These are phyloP conservation scores for Anisodus acutangulus DNA, from an alignment of 257 asterid genomes.

Conservation along the genomic window DNA sequence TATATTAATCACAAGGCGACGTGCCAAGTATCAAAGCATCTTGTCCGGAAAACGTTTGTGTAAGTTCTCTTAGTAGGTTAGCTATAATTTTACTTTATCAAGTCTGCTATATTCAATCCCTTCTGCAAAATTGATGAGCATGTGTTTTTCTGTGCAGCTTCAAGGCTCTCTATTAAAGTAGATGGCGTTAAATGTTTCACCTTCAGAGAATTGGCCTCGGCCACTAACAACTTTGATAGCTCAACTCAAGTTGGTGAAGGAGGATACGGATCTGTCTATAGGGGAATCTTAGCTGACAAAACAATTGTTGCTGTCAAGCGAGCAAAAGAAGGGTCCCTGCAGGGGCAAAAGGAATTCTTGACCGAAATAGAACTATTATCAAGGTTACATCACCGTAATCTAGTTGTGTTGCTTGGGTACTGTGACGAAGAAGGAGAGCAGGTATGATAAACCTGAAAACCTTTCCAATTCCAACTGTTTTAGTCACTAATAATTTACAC, in stretches of 20 bases:
- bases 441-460: slow-evolving; percentile 43
- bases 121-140: background rate
- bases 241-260: slow-evolving; percentile 54
- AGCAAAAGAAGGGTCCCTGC: slow-evolving; percentile 53
- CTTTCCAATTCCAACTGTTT: slow-evolving; percentile 5
- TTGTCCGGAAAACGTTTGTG: slow-evolving; percentile 39
- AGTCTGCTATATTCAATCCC: slow-evolving; percentile 3
- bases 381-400: slow-evolving; percentile 55
- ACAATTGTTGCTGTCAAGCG: slow-evolving; percentile 50
- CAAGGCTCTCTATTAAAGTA: slow-evolving; percentile 46
- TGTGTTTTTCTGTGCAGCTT: slow-evolving; percentile 38
- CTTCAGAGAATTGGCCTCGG: slow-evolving; percentile 46
- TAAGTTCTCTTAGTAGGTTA: slow-evolving; percentile 33
- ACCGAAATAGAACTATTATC: slow-evolving; percentile 53
- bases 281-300: slow-evolving; percentile 43
- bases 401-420: slow-evolving; percentile 58
- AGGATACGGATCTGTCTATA: slow-evolving; percentile 53
- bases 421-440: slow-evolving; percentile 84
- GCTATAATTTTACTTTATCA: background rate
- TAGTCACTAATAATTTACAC: slow-evolving; percentile 10
- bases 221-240: slow-evolving; percentile 43
- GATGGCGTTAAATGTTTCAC: slow-evolving; percentile 49
- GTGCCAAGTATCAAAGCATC: slow-evolving; percentile 34
- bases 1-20: slow-evolving; percentile 39
- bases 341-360: slow-evolving; percentile 55